Percentiles rank a stretch among this genome's conserved stretches.
These are phyloP conservation scores for Melampsora larici-populina DNA, from an alignment of 1,284 basidiomycete genomes.

Conservation along the genomic window DNA sequence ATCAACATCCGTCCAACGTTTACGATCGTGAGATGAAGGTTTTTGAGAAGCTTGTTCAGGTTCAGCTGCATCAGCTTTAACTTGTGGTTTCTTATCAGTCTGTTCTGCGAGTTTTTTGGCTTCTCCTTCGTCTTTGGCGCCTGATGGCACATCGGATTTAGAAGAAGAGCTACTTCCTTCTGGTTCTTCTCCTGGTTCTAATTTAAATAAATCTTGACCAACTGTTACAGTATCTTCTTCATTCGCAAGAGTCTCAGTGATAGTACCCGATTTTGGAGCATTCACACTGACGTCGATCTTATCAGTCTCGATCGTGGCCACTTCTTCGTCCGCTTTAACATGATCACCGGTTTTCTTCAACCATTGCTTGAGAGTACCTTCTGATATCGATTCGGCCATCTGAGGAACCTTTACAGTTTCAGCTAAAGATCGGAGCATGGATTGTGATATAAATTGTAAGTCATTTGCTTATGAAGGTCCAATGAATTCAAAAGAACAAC, in stretches of 20 bases:
- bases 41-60: slow-evolving; percentile 5
- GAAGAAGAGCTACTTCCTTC: slow-evolving; percentile 58
- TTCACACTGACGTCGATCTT: slow-evolving; percentile 99
- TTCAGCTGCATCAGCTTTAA: slow-evolving; percentile 4
- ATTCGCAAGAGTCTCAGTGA: slow-evolving; percentile 77
- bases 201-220: slow-evolving; percentile 88
- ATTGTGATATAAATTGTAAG: not conserved
- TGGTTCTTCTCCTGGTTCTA: slow-evolving; percentile 72
- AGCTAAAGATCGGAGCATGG: slow-evolving; percentile 3
- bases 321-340: slow-evolving; percentile 88
- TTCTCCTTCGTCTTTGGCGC: slow-evolving; percentile 19
- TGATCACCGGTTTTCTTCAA: slow-evolving; percentile 87
- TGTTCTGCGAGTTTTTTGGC: slow-evolving; percentile 21
- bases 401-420: slow-evolving; percentile 92
- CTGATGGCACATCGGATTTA: not conserved
- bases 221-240: slow-evolving; percentile 94
- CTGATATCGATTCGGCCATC: slow-evolving; percentile 98
- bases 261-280: slow-evolving; percentile 81
- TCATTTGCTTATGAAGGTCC: not conserved
- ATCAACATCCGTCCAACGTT: slow-evolving; percentile 28
- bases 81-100: slow-evolving; percentile 23
- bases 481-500: not conserved
- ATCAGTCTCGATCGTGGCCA: slow-evolving; percentile 98
- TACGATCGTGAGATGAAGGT: slow-evolving; percentile 18
- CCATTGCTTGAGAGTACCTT: slow-evolving; percentile 95